Percentiles rank a stretch among this genome's conserved stretches.
These are phyloP conservation scores for Kuraishia borneana DNA, from an alignment of 805 yeast species.

Conservation along the genomic window DNA sequence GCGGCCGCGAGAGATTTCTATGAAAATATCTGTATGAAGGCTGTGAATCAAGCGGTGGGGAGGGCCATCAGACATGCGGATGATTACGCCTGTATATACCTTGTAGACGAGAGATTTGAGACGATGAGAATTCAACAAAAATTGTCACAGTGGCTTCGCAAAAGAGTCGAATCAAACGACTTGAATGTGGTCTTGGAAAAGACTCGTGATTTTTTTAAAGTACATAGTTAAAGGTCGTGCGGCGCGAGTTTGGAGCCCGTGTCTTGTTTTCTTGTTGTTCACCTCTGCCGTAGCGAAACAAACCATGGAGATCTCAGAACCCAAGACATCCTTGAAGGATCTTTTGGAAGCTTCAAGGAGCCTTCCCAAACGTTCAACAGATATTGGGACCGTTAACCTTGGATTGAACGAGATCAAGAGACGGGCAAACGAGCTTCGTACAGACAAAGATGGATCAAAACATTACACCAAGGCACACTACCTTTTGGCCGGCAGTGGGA, in stretches of 20 bases:
- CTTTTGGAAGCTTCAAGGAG: constrained; percentile 67
- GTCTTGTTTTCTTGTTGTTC: too few species aligned
- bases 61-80: constrained; percentile 76
- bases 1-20: constrained; percentile 45
- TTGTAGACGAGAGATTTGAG: constrained; percentile 57
- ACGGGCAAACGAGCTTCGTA: constrained; percentile 49
- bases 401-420: constrained; percentile 71
- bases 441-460: constrained; percentile 23
- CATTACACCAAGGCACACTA: constrained; percentile 72
- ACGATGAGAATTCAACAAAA: constrained; percentile 34
- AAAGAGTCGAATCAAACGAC: constrained; percentile 20
- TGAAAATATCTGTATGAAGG: constrained; percentile 81
- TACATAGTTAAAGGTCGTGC: background rate
- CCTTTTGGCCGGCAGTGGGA: constrained; percentile 79
- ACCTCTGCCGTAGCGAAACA: too few species aligned
- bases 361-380: constrained; percentile 54
- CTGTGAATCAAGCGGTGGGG: constrained; percentile 88
- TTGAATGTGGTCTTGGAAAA: background rate
- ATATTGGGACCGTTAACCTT: constrained; percentile 70
- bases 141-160: constrained; percentile 65
- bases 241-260: too few species aligned
- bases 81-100: constrained; percentile 69
- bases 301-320: too few species aligned
- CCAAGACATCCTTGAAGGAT: constrained; percentile 38
- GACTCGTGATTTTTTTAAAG: background rate